A percentile compares a stretch with the other conserved stretches of the same genome.
Evolutionary conservation across 306 rosid species (phyloP).

Genomic region (Hippophae tibetana): DNA sequence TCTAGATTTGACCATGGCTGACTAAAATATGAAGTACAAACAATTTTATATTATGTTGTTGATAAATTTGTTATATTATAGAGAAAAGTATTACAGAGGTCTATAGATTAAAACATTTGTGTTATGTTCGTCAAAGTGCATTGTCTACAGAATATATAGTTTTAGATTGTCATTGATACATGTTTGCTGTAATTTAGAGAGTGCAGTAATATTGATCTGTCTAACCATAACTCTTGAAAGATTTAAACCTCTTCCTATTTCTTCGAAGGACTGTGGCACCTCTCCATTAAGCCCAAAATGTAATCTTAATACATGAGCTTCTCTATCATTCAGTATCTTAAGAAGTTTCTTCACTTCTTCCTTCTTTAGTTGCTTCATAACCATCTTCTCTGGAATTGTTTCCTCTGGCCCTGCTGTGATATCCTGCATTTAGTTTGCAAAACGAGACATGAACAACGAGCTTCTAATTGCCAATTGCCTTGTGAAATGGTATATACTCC

Average conservation of each 20-base stretch:
- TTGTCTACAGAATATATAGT: constrained; percentile 31
- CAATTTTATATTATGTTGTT: too few species aligned
- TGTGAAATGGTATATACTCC: too few species aligned
- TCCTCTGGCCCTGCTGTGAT: constrained; percentile 55
- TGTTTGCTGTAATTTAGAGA: constrained; percentile 41
- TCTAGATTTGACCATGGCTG: too few species aligned
- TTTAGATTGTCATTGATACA: constrained; percentile 25
- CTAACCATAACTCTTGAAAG: constrained; percentile 66
- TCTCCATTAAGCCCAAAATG: constrained; percentile 57
- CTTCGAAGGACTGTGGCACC: constrained; percentile 44
- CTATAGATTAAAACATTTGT: too few species aligned
- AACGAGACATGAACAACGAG: neutral
- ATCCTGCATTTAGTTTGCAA: constrained; percentile 41
- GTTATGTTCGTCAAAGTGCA: neutral
- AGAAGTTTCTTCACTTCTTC: constrained; percentile 46
- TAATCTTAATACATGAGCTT: constrained; percentile 44
- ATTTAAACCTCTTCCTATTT: constrained; percentile 52
- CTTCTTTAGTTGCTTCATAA: constrained; percentile 36
- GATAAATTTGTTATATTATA: too few species aligned
- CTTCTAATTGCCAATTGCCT: neutral
- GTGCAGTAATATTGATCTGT: constrained; percentile 41
- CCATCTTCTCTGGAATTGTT: constrained; percentile 49
- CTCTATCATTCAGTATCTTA: constrained; percentile 45
- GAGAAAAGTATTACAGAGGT: too few species aligned
- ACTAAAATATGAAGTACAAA: too few species aligned